Evolutionary conservation across 140 eudicot genomes (phyloP).

Genomic region (Bidens hawaiensis): DNA sequence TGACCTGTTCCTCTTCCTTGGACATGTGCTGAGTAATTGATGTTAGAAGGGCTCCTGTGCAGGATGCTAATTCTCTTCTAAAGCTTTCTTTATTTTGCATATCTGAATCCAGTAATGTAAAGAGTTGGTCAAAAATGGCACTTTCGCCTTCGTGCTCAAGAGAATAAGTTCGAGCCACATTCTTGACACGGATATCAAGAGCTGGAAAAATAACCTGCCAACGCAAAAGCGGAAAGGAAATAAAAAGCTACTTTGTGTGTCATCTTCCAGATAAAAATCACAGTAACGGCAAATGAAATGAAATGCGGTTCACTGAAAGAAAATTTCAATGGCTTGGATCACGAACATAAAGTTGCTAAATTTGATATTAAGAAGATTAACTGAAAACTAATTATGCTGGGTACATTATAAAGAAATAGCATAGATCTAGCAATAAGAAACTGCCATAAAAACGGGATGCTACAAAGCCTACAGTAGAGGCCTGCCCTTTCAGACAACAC

Average conservation of each 20-base stretch:
- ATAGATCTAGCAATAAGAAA: neutral
- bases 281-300: neutral
- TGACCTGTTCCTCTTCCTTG: constrained; percentile 98
- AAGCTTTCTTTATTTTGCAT: constrained; percentile 72
- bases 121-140: constrained; percentile 89
- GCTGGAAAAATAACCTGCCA: constrained; percentile 96
- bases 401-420: neutral
- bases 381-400: neutral
- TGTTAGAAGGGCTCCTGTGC: constrained; percentile 96
- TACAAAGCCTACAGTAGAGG: too few species aligned
- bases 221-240: constrained; percentile 5
- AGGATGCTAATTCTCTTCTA: constrained; percentile 93
- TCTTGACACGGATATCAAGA: constrained; percentile 96
- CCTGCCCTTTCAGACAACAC: neutral
- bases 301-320: neutral
- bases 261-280: neutral
- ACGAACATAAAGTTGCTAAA: neutral
- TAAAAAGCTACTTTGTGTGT: neutral
- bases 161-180: constrained; percentile 96
- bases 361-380: neutral
- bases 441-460: neutral
- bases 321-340: neutral
- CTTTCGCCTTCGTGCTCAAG: constrained; percentile 99
- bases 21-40: constrained; percentile 99
- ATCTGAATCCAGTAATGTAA: constrained; percentile 59